Evolutionary conservation across 331 rosid genomes (phyloP), one percentile per base, ranked within the genome.

Genomic region (Cydonia oblonga): DNA sequence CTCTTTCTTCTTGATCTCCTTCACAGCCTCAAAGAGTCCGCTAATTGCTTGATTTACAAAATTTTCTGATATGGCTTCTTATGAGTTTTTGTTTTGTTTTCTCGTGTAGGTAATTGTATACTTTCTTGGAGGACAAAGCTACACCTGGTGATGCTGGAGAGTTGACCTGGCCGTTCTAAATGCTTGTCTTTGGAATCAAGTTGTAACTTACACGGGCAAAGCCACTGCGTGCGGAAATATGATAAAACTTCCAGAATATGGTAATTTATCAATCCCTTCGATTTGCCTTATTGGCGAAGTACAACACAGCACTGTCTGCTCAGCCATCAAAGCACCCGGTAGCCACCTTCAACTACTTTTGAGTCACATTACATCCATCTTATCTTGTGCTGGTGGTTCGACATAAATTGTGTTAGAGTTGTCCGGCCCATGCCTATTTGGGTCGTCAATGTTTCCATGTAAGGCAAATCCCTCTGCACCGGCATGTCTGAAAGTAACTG

Each of bases 21-120:
- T 16, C 15, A 29, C 77, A 23, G 38, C 76, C 65, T 69, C 73
- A 70, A 65, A 65, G 19, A 62, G 23, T 74, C 66, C 73, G 85
- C 79, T 75, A 62, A 15, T 62, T 79, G 38, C 61, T 69, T 25
- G 66, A n/a, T n/a, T n/a, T n/a, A n/a, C n/a, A n/a, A 64, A 59
- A 23, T 79, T 52, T 68, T 66, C 52, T 53, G 26, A 76, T 29
- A 63, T 71, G 18, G 67, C 52, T 64, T 73, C 63, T 91, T 75
- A 84, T 78, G 23, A 9, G 29, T 75, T 44, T n/a, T 30, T 29
- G 68, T 29, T 69, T 70, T 15, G 35, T 73, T 76, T 69, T 79
- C 68, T 75, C 24, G n/a, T 87, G 82, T 42, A 89, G 92, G 89
- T 76, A 72, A 19, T 20, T 13, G 54, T 51, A 49, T 64, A 28